Base-by-base conservation (phyloP, 2,329 filamentous ascomycete species). In the Aspergillus viridinutans region DNA sequence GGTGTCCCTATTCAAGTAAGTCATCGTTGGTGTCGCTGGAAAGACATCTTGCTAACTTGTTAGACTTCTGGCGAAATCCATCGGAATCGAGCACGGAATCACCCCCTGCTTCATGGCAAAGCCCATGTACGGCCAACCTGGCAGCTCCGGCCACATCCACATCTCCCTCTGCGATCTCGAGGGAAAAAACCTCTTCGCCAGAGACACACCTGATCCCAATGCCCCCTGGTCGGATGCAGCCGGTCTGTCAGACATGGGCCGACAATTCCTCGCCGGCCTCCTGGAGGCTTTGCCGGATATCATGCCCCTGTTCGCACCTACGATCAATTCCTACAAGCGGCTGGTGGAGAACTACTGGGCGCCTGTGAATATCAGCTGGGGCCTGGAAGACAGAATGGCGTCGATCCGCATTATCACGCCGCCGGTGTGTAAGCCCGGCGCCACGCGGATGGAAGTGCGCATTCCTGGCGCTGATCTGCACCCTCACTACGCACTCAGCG, bases 281-380 rank as follows among this genome's bases (percentile, higher is more conserved):
- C 81, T 97, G 0, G 88, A 90, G 25, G 93, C 92, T 12, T 81
- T 97, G 2, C 90, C 93, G 1, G 90, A 96, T 69, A 85, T 97
- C 64, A 97, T 97, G 93, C 93, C 93, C 1, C 81, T 97, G 52
- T 81, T 97, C 20, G 93, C 93, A 0, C 93, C 93, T 0, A 97
- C 90, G 0, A 85, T 97, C 68, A 97, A 97, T 82, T 95, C 90
- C 58, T 97, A 97, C 81, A 97, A 97, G 78, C 87, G 93, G 2
- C 83, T 97, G 0, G 93, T 97, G 2, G 93, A 97, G 78, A 97
- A 97, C 77, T 97, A 96, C 77, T 97, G 93, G 93, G 93, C 93
- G 0, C 93, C 93, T 0, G 92, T 97, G 2, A 96, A 92, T 0
- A 92, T 97, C 0, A 96, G 90, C 0, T 97, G 93, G 93, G 93